phyloP scores from a whole-genome alignment of 2,329 filamentous ascomycete genomes.

The Alternaria angustiovoidea region DNA sequence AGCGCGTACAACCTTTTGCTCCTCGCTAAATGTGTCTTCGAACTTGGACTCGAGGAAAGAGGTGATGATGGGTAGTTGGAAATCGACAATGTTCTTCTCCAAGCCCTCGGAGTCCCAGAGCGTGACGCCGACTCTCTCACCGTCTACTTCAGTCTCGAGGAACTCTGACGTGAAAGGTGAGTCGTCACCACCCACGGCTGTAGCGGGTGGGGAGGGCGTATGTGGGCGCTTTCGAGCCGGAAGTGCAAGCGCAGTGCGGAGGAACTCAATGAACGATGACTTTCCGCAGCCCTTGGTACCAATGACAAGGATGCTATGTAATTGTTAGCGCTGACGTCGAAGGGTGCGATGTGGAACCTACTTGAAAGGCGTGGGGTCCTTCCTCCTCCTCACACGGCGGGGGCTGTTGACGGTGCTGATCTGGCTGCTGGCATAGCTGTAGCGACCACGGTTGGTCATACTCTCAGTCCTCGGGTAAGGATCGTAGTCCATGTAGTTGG shows the following conservation, averaged over 20 bases:
- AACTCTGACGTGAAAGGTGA: conserved; percentile 82
- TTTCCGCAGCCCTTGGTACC: conserved; percentile 90
- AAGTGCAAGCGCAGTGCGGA: conserved; percentile 83
- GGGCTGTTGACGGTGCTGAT: conserved; percentile 93
- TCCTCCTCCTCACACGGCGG: conserved; percentile 87
- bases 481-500: conserved; percentile 67
- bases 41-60: conserved; percentile 97
- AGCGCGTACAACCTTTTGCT: conserved; percentile 95
- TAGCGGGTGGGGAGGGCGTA: conserved; percentile 52
- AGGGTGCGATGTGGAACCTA: conserved; percentile 61
- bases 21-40: conserved; percentile 95
- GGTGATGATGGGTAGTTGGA: conserved; percentile 90
- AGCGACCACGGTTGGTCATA: conserved; percentile 95
- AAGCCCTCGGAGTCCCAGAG: conserved; percentile 96
- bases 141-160: conserved; percentile 92
- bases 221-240: conserved; percentile 77
- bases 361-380: conserved; percentile 99
- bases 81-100: conserved; percentile 92
- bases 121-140: conserved; percentile 88
- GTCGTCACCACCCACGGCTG: conserved; percentile 55
- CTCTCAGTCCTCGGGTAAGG: conserved; percentile 87
- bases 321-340: conserved; percentile 21
- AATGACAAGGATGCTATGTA: conserved; percentile 81
- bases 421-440: conserved; percentile 93
- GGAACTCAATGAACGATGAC: conserved; percentile 95